Evolutionary conservation across 352 stramenopile genomes (phyloP).

Genomic region (Pythium plurisporium): DNA sequence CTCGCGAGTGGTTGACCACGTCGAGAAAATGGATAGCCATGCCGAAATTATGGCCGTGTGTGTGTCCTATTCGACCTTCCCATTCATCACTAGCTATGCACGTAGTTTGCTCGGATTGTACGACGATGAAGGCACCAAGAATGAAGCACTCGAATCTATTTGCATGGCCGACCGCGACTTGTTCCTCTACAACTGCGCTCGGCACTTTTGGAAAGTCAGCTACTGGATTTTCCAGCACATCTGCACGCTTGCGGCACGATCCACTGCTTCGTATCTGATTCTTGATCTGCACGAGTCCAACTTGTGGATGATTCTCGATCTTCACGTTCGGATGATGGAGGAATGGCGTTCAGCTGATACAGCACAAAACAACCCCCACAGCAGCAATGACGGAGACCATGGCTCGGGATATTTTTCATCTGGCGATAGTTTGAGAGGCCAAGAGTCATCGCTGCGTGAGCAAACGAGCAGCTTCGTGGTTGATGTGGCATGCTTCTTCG

Average conservation of each 20-base stretch:
- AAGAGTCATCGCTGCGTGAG: constrained; percentile 27
- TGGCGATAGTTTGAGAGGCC: constrained; percentile 10
- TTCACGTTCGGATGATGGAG: constrained; percentile 68
- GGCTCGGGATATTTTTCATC: background rate
- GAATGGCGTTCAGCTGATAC: constrained; percentile 34
- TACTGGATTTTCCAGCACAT: constrained; percentile 82
- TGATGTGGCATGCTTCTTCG: constrained; percentile 71
- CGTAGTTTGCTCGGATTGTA: constrained; percentile 68
- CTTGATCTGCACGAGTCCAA: constrained; percentile 79
- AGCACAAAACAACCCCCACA: background rate
- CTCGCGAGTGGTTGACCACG: constrained; percentile 51
- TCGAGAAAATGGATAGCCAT: constrained; percentile 68
- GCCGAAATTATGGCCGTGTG: constrained; percentile 67
- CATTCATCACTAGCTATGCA: constrained; percentile 82
- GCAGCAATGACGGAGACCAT: background rate
- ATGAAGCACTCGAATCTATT: constrained; percentile 47
- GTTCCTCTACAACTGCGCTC: constrained; percentile 61
- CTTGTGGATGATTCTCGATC: constrained; percentile 75
- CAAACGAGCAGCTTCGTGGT: constrained; percentile 52
- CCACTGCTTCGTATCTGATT: constrained; percentile 73
- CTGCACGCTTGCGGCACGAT: constrained; percentile 66
- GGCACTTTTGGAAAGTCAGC: constrained; percentile 73
- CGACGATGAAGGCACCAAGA: constrained; percentile 60
- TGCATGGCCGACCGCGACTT: constrained; percentile 50
- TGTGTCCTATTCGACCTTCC: constrained; percentile 79